Evolutionary conservation across 768 basidiomycete species (phyloP).

Genomic region (Cystofilobasidium ferigula): DNA sequence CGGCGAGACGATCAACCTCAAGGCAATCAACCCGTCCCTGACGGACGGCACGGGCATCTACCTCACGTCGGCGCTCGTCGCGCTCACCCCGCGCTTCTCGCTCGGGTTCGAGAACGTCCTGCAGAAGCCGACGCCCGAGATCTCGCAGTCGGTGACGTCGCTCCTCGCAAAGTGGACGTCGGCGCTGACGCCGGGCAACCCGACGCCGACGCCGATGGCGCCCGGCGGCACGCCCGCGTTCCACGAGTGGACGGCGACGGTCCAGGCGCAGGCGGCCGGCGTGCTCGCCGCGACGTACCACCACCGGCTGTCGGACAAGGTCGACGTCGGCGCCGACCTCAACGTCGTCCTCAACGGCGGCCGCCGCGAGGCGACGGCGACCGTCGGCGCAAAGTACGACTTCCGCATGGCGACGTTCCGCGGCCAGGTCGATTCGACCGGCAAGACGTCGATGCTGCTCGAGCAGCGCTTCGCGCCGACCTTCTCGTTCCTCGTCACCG

Average conservation of each 20-base stretch:
- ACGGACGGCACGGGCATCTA: conserved; percentile 77
- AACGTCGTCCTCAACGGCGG: conserved; percentile 57
- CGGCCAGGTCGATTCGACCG: conserved; percentile 85
- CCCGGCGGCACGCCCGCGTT: conserved; percentile 43
- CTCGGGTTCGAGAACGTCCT: conserved; percentile 73
- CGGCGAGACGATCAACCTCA: conserved; percentile 75
- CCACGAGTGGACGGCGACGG: conserved; percentile 78
- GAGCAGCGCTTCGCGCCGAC: conserved; percentile 94
- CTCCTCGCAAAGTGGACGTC: conserved; percentile 40
- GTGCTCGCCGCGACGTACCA: conserved; percentile 86
- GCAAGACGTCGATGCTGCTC: conserved; percentile 85
- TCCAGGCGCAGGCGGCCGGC: conserved; percentile 70
- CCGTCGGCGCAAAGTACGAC: conserved; percentile 92
- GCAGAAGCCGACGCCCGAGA: conserved; percentile 59
- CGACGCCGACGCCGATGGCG: conserved; percentile 40
- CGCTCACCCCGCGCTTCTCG: conserved; percentile 77
- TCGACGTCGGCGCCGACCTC: conserved; percentile 93
- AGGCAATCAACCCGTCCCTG: conserved; percentile 83
- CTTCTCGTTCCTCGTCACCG: conserved; percentile 85
- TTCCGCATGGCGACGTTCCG: conserved; percentile 86
- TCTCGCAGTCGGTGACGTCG: conserved; percentile 48
- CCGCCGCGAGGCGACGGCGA: conserved; percentile 82
- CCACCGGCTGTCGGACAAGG: conserved; percentile 88
- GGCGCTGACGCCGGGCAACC: conserved; percentile 30
- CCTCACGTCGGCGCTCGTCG: conserved; percentile 83